These are phyloP conservation scores for Epichloe typhina DNA, from an alignment of 2,329 filamentous ascomycete genomes.

Conservation along the genomic window DNA sequence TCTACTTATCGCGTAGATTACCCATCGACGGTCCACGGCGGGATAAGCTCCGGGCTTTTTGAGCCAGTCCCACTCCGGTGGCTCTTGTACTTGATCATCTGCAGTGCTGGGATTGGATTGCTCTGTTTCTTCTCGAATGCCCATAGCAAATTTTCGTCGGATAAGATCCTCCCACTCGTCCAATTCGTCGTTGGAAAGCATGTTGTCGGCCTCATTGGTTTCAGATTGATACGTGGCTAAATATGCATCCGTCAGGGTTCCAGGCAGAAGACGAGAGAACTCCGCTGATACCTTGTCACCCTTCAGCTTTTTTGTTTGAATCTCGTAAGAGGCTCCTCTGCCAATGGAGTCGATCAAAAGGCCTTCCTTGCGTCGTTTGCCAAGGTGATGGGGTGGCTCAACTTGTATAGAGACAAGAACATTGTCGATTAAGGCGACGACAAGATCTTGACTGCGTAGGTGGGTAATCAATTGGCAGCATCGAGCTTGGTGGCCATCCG, in stretches of 20 bases:
- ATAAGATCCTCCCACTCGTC: slow-evolving; percentile 36
- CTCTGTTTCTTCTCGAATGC: slow-evolving; percentile 13
- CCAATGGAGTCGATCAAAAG: slow-evolving; percentile 63
- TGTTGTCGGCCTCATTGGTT: slow-evolving; percentile 32
- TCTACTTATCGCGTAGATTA: slow-evolving; percentile 49
- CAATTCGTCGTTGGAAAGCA: slow-evolving; percentile 33
- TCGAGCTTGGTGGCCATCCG: slow-evolving; percentile 21
- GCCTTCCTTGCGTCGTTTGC: slow-evolving; percentile 44
- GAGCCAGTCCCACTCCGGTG: slow-evolving; percentile 39
- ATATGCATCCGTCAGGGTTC: slow-evolving; percentile 37
- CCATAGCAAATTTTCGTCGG: slow-evolving; percentile 34
- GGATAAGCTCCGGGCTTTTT: slow-evolving; percentile 31
- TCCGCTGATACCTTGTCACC: slow-evolving; percentile 17
- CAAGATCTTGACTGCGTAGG: slow-evolving; percentile 52
- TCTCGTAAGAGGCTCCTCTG: slow-evolving; percentile 37
- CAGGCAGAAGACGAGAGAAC: slow-evolving; percentile 29
- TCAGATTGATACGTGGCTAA: slow-evolving; percentile 31
- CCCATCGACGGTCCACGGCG: slow-evolving; percentile 50
- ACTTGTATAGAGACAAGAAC: slow-evolving; percentile 56
- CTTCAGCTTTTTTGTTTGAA: slow-evolving; percentile 20
- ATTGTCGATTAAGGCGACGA: slow-evolving; percentile 49
- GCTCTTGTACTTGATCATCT: slow-evolving; percentile 13
- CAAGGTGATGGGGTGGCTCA: slow-evolving; percentile 44
- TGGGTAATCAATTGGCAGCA: slow-evolving; percentile 41
- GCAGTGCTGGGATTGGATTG: slow-evolving; percentile 2